phyloP scores from a whole-genome alignment of 495 filamentous ascomycete genomes.

The Penicilliopsis zonata region DNA sequence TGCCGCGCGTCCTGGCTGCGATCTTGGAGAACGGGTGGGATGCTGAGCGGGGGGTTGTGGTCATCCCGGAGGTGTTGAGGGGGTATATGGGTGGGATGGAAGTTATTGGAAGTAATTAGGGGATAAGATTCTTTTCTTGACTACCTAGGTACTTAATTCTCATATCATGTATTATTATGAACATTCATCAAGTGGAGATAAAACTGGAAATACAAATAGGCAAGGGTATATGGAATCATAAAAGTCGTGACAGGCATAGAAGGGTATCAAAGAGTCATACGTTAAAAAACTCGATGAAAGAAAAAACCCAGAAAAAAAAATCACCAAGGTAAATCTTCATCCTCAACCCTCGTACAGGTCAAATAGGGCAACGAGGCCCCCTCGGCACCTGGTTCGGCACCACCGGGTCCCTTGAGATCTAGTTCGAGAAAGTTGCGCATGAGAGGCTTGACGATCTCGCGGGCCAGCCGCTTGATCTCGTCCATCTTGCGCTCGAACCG shows the following conservation, averaged over 20 bases:
- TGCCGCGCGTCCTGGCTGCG: constrained; percentile 80
- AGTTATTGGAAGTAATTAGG: constrained; percentile 33
- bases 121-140: too few relatives aligned
- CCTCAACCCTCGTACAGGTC: constrained; percentile 66
- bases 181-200: too few relatives aligned
- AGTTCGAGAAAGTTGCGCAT: constrained; percentile 76
- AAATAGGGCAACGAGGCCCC: constrained; percentile 49
- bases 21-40: constrained; percentile 92
- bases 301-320: constrained; percentile 12
- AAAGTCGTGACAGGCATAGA: too few relatives aligned
- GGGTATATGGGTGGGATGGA: constrained; percentile 72
- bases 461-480: constrained; percentile 71
- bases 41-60: constrained; percentile 42
- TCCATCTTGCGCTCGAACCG: constrained; percentile 78
- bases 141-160: too few relatives aligned
- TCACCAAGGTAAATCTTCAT: constrained; percentile 70
- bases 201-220: neutral
- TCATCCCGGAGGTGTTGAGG: constrained; percentile 69
- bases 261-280: constrained; percentile 1
- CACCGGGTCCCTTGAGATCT: constrained; percentile 52
- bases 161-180: too few relatives aligned
- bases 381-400: constrained; percentile 21
- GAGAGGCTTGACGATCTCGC: constrained; percentile 71
- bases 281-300: constrained; percentile 2
- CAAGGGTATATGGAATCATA: too few relatives aligned